Evolutionary conservation across 495 filamentous ascomycete genomes (phyloP), one percentile per base, ranked within the genome.

Genomic region (Penicillium daleae): DNA sequence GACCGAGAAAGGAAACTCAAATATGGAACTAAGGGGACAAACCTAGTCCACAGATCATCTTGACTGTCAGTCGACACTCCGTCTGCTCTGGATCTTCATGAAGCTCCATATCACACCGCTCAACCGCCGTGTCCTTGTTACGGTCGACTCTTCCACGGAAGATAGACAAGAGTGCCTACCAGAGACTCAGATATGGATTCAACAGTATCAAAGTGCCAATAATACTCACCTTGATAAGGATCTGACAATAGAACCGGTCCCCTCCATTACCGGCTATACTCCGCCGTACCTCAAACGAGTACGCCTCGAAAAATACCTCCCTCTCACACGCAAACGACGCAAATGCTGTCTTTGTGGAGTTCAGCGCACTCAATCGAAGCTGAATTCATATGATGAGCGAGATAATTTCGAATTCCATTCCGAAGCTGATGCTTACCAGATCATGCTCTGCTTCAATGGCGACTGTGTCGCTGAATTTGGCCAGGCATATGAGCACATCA

Each of bases 261-360:
- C 82, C 56, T 24, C 72, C 65, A 22, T 58, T 69, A 35, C 68
- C 65, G 37, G 52, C 57, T 3, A 21, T 5, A 53, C 58, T 50
- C 35, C 10, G 48, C 0, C 46, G 52, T 2, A 69, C 26, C 12
- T 60, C 66, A 44, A 81, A 81, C 0, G 70, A 66, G 72, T 97
- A 99, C 24, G 81, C 82, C 26, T 90, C 85, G 70, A 97, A 99
- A 77, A 97, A 99, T n/a, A 79, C 77, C 58, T 80, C 82, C 27
- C 82, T 83, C 52, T 89, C 85, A 39, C 97, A 86, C 13, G 84
- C 84, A 66, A 97, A 91, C 17, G 91, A 91, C 0, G 90, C 87
- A 77, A 97, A 97, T 42, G 92, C 92, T 22, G 95, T 96, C 71
- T 96, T 96, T 17, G 93, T 92, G n/a, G 88, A 84, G 76, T 98